A percentile compares a stretch with the other conserved stretches of the same genome.
Conservation (phyloP, 371 early-diverging fungal genomes). For the Mortierella polycephala region DNA sequence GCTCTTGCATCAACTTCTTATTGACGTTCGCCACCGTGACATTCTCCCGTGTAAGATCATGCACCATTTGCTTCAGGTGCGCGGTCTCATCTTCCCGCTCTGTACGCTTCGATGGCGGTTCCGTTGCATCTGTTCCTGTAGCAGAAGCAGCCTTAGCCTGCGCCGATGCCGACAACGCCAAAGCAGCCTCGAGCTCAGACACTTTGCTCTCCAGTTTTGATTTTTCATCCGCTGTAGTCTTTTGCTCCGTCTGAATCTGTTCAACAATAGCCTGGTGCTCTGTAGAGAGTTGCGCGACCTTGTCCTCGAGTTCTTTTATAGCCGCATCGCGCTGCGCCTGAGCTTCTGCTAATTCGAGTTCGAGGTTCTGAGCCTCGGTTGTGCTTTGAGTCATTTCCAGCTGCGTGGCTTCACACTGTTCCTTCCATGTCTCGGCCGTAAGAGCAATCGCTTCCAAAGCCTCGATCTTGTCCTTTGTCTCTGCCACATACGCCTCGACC, state of each 20-base stretch:
- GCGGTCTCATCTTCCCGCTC: constrained; percentile 44
- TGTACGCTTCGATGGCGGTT: constrained; percentile 14
- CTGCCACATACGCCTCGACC: constrained; percentile 9
- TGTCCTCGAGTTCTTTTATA: constrained; percentile 19
- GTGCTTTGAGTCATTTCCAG: constrained; percentile 34
- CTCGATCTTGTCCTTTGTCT: constrained; percentile 20
- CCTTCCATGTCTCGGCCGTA: constrained; percentile 34
- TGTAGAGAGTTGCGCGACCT: constrained; percentile 1
- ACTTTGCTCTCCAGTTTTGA: constrained; percentile 49
- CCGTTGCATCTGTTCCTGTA: constrained; percentile 10
- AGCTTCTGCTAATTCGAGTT: constrained; percentile 10
- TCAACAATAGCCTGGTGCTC: constrained; percentile 25
- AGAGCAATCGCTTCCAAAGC: constrained; percentile 18
- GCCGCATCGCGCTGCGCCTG: constrained; percentile 14
- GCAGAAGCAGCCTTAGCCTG: constrained; percentile 22
- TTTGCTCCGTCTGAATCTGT: constrained; percentile 34
- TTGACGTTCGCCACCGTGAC: constrained; percentile 58
- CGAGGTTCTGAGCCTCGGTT: constrained; percentile 15
- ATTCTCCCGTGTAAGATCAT: constrained; percentile 55
- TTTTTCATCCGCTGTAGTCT: constrained; percentile 49
- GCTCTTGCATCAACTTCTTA: constrained; percentile 61
- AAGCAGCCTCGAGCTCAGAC: constrained; percentile 51
- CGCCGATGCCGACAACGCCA: constrained; percentile 33
- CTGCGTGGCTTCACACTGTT: constrained; percentile 39
- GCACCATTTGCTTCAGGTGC: constrained; percentile 34